A percentile compares a stretch with the other conserved stretches of the same genome.
phyloP scores from a whole-genome alignment of 169 alveolate species.

The Eimeria praecox region DNA sequence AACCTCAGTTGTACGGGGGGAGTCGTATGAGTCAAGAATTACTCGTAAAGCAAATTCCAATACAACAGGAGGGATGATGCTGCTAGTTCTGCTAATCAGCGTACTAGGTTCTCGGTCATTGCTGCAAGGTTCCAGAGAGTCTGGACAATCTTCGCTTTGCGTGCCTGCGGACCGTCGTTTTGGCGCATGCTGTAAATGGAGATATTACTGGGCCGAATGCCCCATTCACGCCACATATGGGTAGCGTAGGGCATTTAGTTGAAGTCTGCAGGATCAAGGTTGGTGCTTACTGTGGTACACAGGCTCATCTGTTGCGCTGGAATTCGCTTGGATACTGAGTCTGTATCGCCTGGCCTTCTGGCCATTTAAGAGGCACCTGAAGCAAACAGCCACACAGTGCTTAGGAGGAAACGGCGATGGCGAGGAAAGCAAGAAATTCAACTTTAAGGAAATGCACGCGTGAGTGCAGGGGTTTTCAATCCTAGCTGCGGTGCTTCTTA shows the following conservation, averaged over 20 bases:
- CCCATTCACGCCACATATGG: neutral
- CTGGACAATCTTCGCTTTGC: slow-evolving; percentile 42
- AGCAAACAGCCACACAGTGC: neutral
- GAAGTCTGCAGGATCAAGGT: neutral
- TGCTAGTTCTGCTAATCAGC: neutral
- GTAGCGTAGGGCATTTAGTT: neutral
- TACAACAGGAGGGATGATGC: neutral
- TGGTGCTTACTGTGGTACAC: slow-evolving; percentile 36
- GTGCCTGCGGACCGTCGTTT: slow-evolving; percentile 37
- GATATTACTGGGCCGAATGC: neutral
- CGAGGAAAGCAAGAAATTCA: neutral
- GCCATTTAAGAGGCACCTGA: slow-evolving; percentile 55
- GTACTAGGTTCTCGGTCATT: slow-evolving; percentile 69
- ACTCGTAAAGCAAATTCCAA: neutral
- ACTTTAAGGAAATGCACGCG: neutral
- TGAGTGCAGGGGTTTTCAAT: neutral
- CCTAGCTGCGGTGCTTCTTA: neutral
- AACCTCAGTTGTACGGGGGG: neutral
- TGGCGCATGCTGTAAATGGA: neutral
- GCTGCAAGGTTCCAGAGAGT: slow-evolving; percentile 51
- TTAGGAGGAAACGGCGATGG: neutral
- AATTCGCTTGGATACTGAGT: neutral
- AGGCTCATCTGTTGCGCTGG: neutral
- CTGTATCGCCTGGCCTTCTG: slow-evolving; percentile 28
- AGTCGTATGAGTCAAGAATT: neutral